Evolutionary conservation across 805 yeast species (phyloP), one percentile per base, ranked within the genome.

Genomic region (Myxozyma neotropica): DNA sequence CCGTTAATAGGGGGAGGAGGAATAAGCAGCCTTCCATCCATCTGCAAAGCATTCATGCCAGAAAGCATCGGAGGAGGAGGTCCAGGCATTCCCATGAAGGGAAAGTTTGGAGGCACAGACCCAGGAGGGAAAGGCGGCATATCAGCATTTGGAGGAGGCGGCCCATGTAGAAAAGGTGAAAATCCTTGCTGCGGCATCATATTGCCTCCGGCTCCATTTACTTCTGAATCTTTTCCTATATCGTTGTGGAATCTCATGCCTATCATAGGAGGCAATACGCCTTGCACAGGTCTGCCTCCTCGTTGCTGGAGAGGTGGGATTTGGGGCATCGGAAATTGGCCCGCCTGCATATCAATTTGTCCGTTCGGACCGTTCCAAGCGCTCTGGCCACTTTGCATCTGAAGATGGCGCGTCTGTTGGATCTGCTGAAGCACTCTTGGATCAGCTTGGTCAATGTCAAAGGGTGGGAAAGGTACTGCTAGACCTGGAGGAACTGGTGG

Each of bases 1-100:
- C 53, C 53, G 21, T 36, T 36, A 29, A 48, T 12, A 24, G 54
- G 54, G n/a, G 46, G 54, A 24, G 54, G 54, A 19, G 54, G 54
- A 38, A 50, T 39, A n/a, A 46, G 46, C 3, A 50, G 36, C 26
- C 46, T 39, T 17, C 43, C 51, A 47, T 47, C 51, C 39, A 47
- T 52, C n/a, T n/a, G n/a, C n/a, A n/a, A n/a, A n/a, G n/a, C n/a
- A n/a, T n/a, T n/a, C 40, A 39, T n/a, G 7, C 61, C 61, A 27
- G 63, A 53, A 7, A 47, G 56, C 33, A 50, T 49, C 26, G 60
- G 56, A n/a, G 62, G 62, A 26, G 59, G 62, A 1, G 53, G 55
- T 23, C 58, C 58, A 1, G 51, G 61, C 49, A 57, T 54, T 4
- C 62, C 59, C 39, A 55, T 46, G 15, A 55, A 59, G 8, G 59